Evolutionary conservation across 75 land plant species (phyloP), one percentile per base, ranked within the genome.

Genomic region (Pinus taeda): DNA sequence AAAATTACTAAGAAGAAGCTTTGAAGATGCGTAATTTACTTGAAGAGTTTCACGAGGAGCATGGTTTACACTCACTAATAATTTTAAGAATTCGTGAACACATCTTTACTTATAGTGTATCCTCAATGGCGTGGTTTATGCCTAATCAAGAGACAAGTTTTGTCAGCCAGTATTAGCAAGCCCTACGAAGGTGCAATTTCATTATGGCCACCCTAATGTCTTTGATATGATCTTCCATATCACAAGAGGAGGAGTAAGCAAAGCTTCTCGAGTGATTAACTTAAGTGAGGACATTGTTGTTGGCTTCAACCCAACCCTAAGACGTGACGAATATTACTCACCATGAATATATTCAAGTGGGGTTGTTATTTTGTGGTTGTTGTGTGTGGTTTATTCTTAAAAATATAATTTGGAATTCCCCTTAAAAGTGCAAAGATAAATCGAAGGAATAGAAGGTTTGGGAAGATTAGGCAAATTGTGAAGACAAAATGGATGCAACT

Each of bases 101-200:
- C 26, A 26, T 26, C 26, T 26, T 26, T 26, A 26, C 26, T 26
- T 0, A 26, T 0, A 95, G 98, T 91, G 98, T 95, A 64, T 95
- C 98, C 59, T 95, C 98, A 57, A 80, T 95, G 73, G 98, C 95
- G n/a, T 90, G 95, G 93, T 93, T 95, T 74, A 95, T 95, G 98
- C 93, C 98, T 65, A 89, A 86, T 83, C 98, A 95, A 81, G 98
- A 95, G 72, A 93, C 84, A 17, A 95, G 95, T 78, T 95, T 95
- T 89, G 98, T 95, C 95, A 93, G 74, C 89, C 92, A 74, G 79
- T 92, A 6, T 85, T 95, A 49, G 95, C 98, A 24, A 88, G 80
- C 60, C 98, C 98, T 60, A 76, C 93, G 65, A 95, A 83, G 84
- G 91, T 93, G n/a, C 91, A 95, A 2, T 90, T 95, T 70, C 98